A percentile compares a stretch with the other conserved stretches of the same genome.
Conservation (phyloP, 768 basidiomycete species). For the Tricholoma saponaceum region DNA sequence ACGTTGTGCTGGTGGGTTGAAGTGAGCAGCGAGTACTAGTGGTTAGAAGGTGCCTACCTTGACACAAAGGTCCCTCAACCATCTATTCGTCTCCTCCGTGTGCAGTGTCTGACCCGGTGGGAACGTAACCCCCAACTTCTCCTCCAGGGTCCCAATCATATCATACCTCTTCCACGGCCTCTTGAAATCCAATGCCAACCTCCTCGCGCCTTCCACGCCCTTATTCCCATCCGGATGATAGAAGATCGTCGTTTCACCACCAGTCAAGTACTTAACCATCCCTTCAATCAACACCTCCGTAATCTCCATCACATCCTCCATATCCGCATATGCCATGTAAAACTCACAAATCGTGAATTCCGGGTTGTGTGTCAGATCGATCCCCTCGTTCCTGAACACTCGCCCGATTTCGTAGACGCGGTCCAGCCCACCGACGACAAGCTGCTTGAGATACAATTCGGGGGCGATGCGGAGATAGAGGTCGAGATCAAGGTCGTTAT, state of each 20-base stretch:
- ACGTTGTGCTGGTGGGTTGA: constrained; percentile 71
- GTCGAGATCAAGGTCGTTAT: constrained; percentile 97
- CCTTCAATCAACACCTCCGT: constrained; percentile 90
- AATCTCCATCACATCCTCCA: constrained; percentile 98
- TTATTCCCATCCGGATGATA: constrained; percentile 97
- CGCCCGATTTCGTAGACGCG: constrained; percentile 98
- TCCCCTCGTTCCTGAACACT: constrained; percentile 97
- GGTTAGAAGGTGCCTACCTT: constrained; percentile 53
- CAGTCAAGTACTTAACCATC: constrained; percentile 82
- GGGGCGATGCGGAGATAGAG: constrained; percentile 97
- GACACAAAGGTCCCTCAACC: constrained; percentile 75
- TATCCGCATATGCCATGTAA: constrained; percentile 99
- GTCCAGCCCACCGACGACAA: constrained; percentile 95
- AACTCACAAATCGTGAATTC: constrained; percentile 99
- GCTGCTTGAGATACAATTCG: constrained; percentile 96
- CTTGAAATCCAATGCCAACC: constrained; percentile 80
- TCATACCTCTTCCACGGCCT: constrained; percentile 98
- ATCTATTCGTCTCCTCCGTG: constrained; percentile 83
- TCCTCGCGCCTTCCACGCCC: constrained; percentile 55
- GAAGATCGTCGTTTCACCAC: constrained; percentile 71
- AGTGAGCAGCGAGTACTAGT: neutral
- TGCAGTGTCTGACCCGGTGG: constrained; percentile 89
- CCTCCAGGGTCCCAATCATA: constrained; percentile 95
- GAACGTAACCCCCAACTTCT: constrained; percentile 89
- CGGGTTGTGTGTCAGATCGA: constrained; percentile 98